Percentiles rank a stretch among this genome's conserved stretches.
Evolutionary conservation across 371 early-diverging fungal species (phyloP).

Genomic region (Mortierella polycephala): DNA sequence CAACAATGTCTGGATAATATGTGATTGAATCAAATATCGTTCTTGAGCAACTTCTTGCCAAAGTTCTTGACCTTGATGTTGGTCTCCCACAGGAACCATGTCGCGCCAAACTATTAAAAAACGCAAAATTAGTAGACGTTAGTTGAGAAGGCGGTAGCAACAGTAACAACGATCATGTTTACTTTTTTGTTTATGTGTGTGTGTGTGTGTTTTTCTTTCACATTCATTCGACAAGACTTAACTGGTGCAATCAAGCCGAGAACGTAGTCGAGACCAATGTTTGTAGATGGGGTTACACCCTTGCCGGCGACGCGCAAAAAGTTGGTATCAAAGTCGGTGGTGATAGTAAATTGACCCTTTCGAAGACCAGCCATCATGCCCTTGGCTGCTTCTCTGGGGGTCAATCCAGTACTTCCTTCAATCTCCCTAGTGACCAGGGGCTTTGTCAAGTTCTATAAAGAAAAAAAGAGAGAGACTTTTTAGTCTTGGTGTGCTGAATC

Average conservation of each 20-base stretch:
- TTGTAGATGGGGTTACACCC: constrained; percentile 50
- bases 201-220: background rate
- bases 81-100: constrained; percentile 40
- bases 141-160: background rate
- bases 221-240: constrained; percentile 3
- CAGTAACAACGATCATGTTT: background rate
- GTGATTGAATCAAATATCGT: constrained; percentile 23
- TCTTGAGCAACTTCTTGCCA: constrained; percentile 46
- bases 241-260: constrained; percentile 35
- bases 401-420: constrained; percentile 75
- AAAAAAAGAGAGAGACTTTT: background rate
- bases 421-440: constrained; percentile 84
- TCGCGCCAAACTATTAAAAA: constrained; percentile 28
- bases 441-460: constrained; percentile 75
- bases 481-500: background rate
- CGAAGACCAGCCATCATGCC: constrained; percentile 42
- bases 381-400: constrained; percentile 71
- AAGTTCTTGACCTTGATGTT: constrained; percentile 38
- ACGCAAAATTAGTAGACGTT: background rate
- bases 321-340: constrained; percentile 62
- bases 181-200: no score
- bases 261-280: constrained; percentile 36
- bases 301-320: constrained; percentile 60
- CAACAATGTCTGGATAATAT: background rate
- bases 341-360: constrained; percentile 64